phyloP scores from a whole-genome alignment of 2,329 filamentous ascomycete genomes.

The Fusarium scirpi region DNA sequence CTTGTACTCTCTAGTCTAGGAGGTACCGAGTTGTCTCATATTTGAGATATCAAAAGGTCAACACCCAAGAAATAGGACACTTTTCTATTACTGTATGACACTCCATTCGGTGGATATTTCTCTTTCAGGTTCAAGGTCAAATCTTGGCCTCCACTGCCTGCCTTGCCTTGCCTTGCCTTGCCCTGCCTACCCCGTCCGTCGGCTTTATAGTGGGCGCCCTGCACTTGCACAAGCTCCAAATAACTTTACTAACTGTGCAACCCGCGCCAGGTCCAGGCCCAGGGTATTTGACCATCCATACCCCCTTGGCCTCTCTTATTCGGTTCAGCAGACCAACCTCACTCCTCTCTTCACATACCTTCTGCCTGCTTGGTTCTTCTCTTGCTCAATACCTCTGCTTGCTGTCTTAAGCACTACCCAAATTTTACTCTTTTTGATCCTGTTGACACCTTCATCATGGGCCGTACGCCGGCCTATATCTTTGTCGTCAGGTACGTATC shows the following conservation, averaged over 20 bases:
- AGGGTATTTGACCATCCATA: constrained; percentile 37
- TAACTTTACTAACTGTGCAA: constrained; percentile 30
- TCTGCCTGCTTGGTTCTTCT: constrained; percentile 1
- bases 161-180: background rate
- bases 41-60: background rate
- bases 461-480: constrained; percentile 57
- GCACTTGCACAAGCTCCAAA: constrained; percentile 33
- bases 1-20: background rate
- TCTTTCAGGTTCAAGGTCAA: background rate
- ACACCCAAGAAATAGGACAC: background rate
- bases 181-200: background rate
- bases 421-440: constrained; percentile 5
- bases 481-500: constrained; percentile 58
- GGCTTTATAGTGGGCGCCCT: constrained; percentile 36
- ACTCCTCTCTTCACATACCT: constrained; percentile 23
- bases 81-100: background rate
- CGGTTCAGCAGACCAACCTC: constrained; percentile 30
- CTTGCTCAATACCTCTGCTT: constrained; percentile 2
- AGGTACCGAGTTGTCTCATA: background rate
- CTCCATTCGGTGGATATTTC: background rate
- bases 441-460: constrained; percentile 50
- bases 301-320: constrained; percentile 37
- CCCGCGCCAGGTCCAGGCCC: constrained; percentile 7
- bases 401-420: constrained; percentile 5
- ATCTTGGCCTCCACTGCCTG: background rate